Base-by-base conservation (phyloP, 352 stramenopile genomes). In the Stephanocyclus meneghinianus region DNA sequence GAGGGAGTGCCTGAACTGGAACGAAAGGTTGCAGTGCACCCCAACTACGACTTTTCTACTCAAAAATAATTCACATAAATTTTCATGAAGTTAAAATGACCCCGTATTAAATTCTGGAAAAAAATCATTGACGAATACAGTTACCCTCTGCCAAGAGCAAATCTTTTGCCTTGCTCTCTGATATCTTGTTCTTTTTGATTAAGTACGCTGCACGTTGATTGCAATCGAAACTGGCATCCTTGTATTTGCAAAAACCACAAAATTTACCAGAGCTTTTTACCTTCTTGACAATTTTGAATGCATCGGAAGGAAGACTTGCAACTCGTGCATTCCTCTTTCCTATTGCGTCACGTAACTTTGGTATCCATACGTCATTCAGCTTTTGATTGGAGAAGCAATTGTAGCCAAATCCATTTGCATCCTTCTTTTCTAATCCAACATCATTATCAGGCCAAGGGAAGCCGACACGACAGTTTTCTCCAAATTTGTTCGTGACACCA, bases 11-110 rank as follows among this genome's bases (percentile, higher is more conserved):
- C 85, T 26, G 87, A 91, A 69, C 42, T 72, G 62, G 79, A 91
- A 10, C 81, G 84, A 18, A 66, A 87, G 53, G 47, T 94, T 15
- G 86, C 81, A 35, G 89, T 94, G 2, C 89, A 94, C 74, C 89
- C 89, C 4, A 94, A 94, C 74, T 94, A 92, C 67, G 84, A 68
- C 32, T 57, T 44, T 26, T 57, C 37, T 5, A 63, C 55, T 18
- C 55, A 63, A 45, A 63, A 63, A 45, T 63, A 45, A 45, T 63
- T 63, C 51, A 60, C 45, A 63, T 53, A 8, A 5, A 53, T 53
- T 2, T 53, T 16, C 45, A 53, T 53, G n/a, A 53, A 21, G 45
- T 53, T 53, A 53, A 40, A 4, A 40, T 40, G 7, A 40, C 35
- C 35, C 35, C 3, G 35, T 40, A 40, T 8, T 40, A 9, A 40